Conservation (phyloP, 2,329 filamentous ascomycete species). For the Fusarium hostae region DNA sequence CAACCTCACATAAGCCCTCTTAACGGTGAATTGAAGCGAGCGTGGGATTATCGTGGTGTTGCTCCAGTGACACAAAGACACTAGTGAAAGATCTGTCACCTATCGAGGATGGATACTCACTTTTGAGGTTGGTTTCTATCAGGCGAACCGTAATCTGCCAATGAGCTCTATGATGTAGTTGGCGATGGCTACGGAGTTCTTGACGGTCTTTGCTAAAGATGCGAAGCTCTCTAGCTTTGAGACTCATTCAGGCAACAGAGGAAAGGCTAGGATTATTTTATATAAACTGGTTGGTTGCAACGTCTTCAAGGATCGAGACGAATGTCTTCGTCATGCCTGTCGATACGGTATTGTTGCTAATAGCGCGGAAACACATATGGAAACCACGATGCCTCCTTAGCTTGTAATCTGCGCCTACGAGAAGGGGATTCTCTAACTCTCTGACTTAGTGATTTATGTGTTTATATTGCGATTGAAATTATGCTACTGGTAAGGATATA, state of each 20-base stretch:
- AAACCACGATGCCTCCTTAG: no score
- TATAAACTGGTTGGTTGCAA: slow-evolving; percentile 10
- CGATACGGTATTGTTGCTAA: no score
- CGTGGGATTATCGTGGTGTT: no score
- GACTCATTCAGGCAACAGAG: slow-evolving; percentile 1
- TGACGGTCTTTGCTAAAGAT: not conserved
- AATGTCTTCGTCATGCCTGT: no score
- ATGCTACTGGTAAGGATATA: no score
- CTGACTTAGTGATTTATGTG: no score
- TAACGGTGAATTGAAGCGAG: slow-evolving; percentile 69
- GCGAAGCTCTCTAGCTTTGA: not conserved
- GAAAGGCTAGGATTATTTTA: slow-evolving; percentile 2
- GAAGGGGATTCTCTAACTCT: no score
- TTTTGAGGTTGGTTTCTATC: slow-evolving; percentile 18
- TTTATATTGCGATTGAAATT: no score
- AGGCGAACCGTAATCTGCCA: not conserved
- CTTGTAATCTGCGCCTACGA: no score
- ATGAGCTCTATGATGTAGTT: not conserved
- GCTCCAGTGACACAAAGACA: slow-evolving; percentile 49
- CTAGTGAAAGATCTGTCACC: slow-evolving; percentile 15
- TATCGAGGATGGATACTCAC: slow-evolving; percentile 9
- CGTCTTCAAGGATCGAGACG: no score
- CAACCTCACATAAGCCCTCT: slow-evolving; percentile 60
- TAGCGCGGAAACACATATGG: no score
- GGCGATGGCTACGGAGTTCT: not conserved